Conservation (phyloP, 306 rosid species). For the Vicia sativa region DNA sequence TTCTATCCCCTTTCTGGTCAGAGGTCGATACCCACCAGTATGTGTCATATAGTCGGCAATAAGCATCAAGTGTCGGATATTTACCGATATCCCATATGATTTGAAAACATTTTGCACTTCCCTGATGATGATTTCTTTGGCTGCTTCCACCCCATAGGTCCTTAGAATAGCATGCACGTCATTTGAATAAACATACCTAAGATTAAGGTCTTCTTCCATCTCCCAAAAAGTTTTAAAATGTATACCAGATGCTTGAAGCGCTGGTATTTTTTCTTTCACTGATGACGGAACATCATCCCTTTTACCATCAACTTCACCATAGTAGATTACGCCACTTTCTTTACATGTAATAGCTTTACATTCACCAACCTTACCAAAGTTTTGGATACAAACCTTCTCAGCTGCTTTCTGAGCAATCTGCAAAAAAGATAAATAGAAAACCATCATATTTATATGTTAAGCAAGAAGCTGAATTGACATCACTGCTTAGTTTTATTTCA, state of each 20-base stretch:
- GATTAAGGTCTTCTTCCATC: slow-evolving; percentile 67
- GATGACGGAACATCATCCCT: slow-evolving; percentile 54
- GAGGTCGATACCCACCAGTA: slow-evolving; percentile 71
- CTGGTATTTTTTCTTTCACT: slow-evolving; percentile 65
- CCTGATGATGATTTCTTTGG: slow-evolving; percentile 80
- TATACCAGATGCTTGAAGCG: slow-evolving; percentile 78
- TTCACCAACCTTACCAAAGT: slow-evolving; percentile 61
- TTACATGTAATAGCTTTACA: slow-evolving; percentile 72
- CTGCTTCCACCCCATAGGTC: slow-evolving; percentile 88
- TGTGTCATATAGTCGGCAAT: slow-evolving; percentile 87
- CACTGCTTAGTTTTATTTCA: slow-evolving; percentile 6
- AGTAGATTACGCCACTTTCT: slow-evolving; percentile 77
- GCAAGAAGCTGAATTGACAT: slow-evolving; percentile 3
- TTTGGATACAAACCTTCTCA: slow-evolving; percentile 71
- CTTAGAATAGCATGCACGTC: slow-evolving; percentile 65
- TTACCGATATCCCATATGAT: slow-evolving; percentile 83
- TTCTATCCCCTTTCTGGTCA: slow-evolving; percentile 67
- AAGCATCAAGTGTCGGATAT: slow-evolving; percentile 77
- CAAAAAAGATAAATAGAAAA: slow-evolving; percentile 18
- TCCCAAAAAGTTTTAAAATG: slow-evolving; percentile 75
- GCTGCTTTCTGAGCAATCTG: slow-evolving; percentile 82
- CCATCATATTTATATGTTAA: slow-evolving; percentile 18
- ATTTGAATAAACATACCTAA: slow-evolving; percentile 74
- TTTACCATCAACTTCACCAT: slow-evolving; percentile 52
- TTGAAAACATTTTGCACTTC: slow-evolving; percentile 80